Base-by-base conservation (phyloP, 192 early-diverging fungal species). In the Gryganskiella cystojenkinii region DNA sequence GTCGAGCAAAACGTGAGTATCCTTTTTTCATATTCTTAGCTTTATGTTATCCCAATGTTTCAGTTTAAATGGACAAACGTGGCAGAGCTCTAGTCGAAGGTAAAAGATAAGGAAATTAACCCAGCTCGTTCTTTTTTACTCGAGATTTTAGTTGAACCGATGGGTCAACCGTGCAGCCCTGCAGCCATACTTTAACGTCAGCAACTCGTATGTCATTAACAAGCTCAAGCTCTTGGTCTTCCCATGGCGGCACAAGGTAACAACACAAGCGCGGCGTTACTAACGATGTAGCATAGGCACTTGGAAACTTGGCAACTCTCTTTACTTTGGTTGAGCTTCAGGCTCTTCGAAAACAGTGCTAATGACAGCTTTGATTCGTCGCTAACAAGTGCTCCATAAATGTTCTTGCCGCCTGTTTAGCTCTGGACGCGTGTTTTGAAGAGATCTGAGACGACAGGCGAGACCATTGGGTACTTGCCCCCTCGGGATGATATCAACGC, bases 161-260 rank as follows among this genome's bases (percentile, higher is more conserved):
- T 97, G 92, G 82, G 85, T 99, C 44, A 95, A 95, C 75, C 80
- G 95, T 70, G 79, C 87, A n/a, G 92, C 92, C 70, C 79, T 97
- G 22, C 92, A 94, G 78, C 92, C 93, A 67, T 98, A 97, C 80
- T 99, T 98, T 80, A 94, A 96, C 69, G 97, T 99, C 31, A 93
- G 91, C 76, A 99, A 97, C 81, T 87, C 90, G 7, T 99, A 97
- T 68, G 97, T 99, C 15, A 78, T 97, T 27, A 89, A 90, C 60
- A 99, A 99, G 79, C 80, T 98, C 14, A 84, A 81, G 24, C 70
- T 93, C n/a, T 78, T 99, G 17, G 67, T 96, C 56, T 97, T 98
- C 71, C 96, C 97, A 13, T 98, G 94, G 89, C 83, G 92, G 34
- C 94, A 99, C 67, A 87, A 83, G 64, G 89, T 89, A 86, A 70